phyloP scores from a whole-genome alignment of 129 eudicot genomes.

The Logfia minima region DNA sequence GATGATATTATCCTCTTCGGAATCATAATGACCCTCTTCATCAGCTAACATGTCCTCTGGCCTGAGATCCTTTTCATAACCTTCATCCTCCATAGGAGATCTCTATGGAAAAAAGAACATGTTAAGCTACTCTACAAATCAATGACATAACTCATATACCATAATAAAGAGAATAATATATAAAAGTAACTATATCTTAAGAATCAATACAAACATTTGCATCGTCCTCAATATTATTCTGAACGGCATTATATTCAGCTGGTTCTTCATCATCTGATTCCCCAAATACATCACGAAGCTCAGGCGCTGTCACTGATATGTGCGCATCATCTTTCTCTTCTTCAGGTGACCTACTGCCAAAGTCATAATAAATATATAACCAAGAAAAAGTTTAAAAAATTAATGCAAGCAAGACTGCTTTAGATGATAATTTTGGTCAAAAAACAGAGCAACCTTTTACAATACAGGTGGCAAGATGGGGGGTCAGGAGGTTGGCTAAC shows the following conservation, averaged over 20 bases:
- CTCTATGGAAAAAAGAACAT: constrained; percentile 41
- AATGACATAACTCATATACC: background rate
- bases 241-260: constrained; percentile 64
- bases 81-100: constrained; percentile 87
- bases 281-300: constrained; percentile 96
- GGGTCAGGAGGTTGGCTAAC: background rate
- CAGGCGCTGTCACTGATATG: constrained; percentile 67
- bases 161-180: background rate
- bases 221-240: constrained; percentile 65
- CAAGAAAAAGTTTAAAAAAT: constrained; percentile 6
- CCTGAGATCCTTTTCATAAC: constrained; percentile 64
- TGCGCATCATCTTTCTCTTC: constrained; percentile 81
- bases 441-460: background rate
- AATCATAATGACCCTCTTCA: constrained; percentile 88
- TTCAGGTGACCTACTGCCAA: constrained; percentile 55
- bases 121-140: constrained; percentile 12
- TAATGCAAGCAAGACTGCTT: constrained; percentile 10
- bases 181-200: background rate
- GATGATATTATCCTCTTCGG: constrained; percentile 76
- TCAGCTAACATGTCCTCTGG: constrained; percentile 96
- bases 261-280: constrained; percentile 95
- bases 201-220: constrained; percentile 52
- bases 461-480: background rate
- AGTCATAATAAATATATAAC: background rate
- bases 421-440: background rate